These are phyloP conservation scores for Albugo laibachii DNA, from an alignment of 352 stramenopile genomes.

Conservation along the genomic window DNA sequence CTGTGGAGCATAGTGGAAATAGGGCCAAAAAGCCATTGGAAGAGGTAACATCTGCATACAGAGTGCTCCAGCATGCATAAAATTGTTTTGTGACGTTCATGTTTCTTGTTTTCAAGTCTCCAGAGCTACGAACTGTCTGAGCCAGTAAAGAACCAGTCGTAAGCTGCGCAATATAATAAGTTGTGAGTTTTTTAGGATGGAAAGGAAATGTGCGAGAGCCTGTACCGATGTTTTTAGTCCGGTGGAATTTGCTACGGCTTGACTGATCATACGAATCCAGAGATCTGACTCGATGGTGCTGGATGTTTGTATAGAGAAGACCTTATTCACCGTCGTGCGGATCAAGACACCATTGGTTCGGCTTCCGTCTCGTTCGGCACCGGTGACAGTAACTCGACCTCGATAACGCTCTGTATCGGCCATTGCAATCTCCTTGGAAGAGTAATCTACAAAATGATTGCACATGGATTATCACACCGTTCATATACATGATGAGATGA, in stretches of 20 bases:
- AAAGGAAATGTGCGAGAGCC: conserved; percentile 18
- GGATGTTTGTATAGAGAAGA: conserved; percentile 71
- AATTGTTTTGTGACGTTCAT: conserved; percentile 67
- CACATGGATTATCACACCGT: too few species aligned
- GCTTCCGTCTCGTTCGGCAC: conserved; percentile 33
- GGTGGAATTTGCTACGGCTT: conserved; percentile 34
- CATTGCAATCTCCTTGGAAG: conserved; percentile 59
- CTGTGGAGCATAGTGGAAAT: conserved; percentile 64
- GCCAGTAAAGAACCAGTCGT: conserved; percentile 17
- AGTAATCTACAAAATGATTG: conserved; percentile 20
- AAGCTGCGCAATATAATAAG: conserved; percentile 2
- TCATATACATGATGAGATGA: too few species aligned
- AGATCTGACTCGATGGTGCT: conserved; percentile 63
- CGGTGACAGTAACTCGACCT: conserved; percentile 58
- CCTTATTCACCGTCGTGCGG: conserved; percentile 72
- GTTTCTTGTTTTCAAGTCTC: conserved; percentile 72
- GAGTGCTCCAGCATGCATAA: conserved; percentile 36
- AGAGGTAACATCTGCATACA: neutral
- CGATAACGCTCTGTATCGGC: conserved; percentile 69
- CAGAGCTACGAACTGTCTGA: conserved; percentile 53
- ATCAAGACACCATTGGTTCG: conserved; percentile 62
- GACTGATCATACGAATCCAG: conserved; percentile 70
- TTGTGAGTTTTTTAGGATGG: conserved; percentile 3
- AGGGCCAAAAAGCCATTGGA: conserved; percentile 27
- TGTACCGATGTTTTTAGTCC: conserved; percentile 22